Evolutionary conservation across 1,139 yeast species (phyloP).

Genomic region (Blastobotrys indianensis): DNA sequence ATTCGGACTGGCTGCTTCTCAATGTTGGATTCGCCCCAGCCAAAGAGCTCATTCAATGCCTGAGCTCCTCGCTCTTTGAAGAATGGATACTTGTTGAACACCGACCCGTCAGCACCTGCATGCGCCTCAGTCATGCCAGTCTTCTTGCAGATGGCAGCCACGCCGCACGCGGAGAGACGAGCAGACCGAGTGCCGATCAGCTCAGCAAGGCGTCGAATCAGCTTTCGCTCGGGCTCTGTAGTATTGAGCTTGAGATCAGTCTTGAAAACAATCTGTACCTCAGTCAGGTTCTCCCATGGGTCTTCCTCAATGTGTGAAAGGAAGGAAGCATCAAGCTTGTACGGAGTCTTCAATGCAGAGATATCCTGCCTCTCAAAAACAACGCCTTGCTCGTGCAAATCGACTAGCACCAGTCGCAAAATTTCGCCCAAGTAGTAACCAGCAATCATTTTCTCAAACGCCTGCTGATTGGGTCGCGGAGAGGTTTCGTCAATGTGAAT

Average conservation of each 20-base stretch:
- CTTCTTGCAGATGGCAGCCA: conserved; percentile 90
- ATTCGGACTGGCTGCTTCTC: conserved; percentile 70
- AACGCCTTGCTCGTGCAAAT: conserved; percentile 56
- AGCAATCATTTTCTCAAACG: conserved; percentile 95
- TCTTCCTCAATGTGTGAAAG: conserved; percentile 86
- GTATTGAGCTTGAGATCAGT: conserved; percentile 55
- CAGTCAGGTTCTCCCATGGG: conserved; percentile 78
- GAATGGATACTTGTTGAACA: conserved; percentile 85
- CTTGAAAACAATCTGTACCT: conserved; percentile 62
- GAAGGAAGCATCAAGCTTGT: conserved; percentile 81
- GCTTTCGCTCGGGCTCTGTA: conserved; percentile 71
- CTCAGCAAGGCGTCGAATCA: conserved; percentile 79
- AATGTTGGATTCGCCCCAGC: conserved; percentile 52
- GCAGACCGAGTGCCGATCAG: conserved; percentile 90
- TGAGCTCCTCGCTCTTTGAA: conserved; percentile 85
- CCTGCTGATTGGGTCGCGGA: conserved; percentile 95
- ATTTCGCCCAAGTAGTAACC: conserved; percentile 96
- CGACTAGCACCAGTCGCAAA: conserved; percentile 72
- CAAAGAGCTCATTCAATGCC: conserved; percentile 85
- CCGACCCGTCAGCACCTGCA: conserved; percentile 97
- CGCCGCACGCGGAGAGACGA: conserved; percentile 88
- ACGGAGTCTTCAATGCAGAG: conserved; percentile 52
- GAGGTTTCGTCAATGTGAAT: conserved; percentile 71
- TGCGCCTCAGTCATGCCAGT: conserved; percentile 72
- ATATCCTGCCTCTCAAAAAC: conserved; percentile 68